Evolutionary conservation across 2,329 filamentous ascomycete genomes (phyloP).

Genomic region (Trichoderma hamatum): DNA sequence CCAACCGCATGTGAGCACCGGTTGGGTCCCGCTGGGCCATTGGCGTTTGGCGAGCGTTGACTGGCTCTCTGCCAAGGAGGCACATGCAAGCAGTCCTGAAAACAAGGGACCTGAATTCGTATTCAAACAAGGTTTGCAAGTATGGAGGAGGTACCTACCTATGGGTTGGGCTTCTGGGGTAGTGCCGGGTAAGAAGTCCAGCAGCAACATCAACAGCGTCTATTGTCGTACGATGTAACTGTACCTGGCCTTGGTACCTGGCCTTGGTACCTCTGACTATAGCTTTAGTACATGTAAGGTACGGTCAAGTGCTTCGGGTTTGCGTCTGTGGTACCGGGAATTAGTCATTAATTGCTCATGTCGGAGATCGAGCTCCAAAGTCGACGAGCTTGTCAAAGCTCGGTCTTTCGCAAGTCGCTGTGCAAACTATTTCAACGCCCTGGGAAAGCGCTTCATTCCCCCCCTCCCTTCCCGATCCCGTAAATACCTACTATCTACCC

Average conservation of each 20-base stretch:
- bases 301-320: not conserved
- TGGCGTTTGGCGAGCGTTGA: not conserved
- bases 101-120: not conserved
- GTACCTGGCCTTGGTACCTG: not conserved
- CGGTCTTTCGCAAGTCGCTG: not conserved
- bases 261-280: too few relatives aligned
- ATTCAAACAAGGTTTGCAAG: not conserved
- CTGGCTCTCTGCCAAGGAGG: not conserved
- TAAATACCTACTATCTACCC: too few relatives aligned
- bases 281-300: not conserved
- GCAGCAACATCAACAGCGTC: not conserved
- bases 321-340: not conserved
- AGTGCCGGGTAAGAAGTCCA: not conserved
- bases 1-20: not conserved
- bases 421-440: not conserved
- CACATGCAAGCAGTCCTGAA: not conserved
- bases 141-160: not conserved
- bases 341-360: not conserved
- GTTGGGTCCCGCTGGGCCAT: not conserved
- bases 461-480: too few relatives aligned
- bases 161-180: not conserved
- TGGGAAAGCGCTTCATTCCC: not conserved
- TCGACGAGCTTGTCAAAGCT: not conserved
- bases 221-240: not conserved
- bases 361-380: not conserved